Evolutionary conservation across 108 stramenopile species (phyloP), one percentile per base, ranked within the genome.

Genomic region (Cyclotella cryptica): DNA sequence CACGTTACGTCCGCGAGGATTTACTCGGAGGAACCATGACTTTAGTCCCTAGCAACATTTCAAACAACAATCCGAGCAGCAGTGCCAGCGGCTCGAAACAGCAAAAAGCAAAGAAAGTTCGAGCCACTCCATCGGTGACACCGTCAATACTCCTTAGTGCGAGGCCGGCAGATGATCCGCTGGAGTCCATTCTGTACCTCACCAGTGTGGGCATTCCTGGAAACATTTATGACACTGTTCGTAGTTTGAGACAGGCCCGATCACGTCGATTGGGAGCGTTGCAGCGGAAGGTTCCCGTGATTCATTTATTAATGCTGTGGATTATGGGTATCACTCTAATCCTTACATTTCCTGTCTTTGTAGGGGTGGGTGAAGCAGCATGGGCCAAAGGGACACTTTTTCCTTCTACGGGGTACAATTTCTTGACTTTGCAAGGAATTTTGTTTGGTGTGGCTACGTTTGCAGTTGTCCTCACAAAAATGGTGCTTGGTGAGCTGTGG

Each of bases 151-250:
- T 92, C 18, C 65, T 94, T 7, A 89, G 90, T 74, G 79, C 82
- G 3, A 80, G 91, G 44, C 94, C 94, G 12, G 72, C 85, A 4
- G 92, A 93, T 68, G 94, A 96, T 86, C 94, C 94, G 8, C 57
- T 96, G 18, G 94, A 96, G 88, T 73, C 84, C 15, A 91, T 96
- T 66, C 77, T 96, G 68, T 96, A 92, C 68, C 75, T 96, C n/a
- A 96, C 94, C 14, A 88, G 87, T 45, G 94, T 96, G 2, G 94
- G 94, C 52, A 87, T 89, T 44, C 94, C 92, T 0, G 83, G 86
- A 22, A 28, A 85, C n/a, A 85, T 93, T 11, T 96, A 96, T 70
- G 89, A 96, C 64, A 96, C 94, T 10, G 92, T 96, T 4, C 85
- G 87, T 17, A 84, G 85, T 29, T 73, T 96, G 54, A 87, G 92